Percentiles rank a stretch among this genome's conserved stretches.
These are phyloP conservation scores for Polyporus arcularius DNA, from an alignment of 768 basidiomycete species.

Conservation along the genomic window DNA sequence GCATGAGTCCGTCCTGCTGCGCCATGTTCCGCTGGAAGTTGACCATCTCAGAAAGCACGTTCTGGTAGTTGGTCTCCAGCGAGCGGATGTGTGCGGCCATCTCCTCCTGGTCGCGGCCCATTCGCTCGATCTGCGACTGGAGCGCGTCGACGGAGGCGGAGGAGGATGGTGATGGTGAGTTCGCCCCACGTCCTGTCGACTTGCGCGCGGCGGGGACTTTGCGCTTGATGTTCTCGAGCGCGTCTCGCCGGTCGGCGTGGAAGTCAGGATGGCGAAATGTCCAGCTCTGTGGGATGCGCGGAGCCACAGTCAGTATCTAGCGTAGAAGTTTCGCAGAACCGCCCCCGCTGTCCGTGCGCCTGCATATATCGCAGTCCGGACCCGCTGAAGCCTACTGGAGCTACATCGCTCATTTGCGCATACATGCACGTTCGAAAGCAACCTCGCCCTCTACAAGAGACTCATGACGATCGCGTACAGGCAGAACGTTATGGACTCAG, in stretches of 20 bases:
- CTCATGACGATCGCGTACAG: too few relatives aligned
- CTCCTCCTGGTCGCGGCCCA: slow-evolving; percentile 50
- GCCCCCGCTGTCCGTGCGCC: too few relatives aligned
- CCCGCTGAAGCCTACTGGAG: too few relatives aligned
- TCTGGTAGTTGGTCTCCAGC: slow-evolving; percentile 65
- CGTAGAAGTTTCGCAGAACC: too few relatives aligned
- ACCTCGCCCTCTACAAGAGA: too few relatives aligned
- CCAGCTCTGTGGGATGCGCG: slow-evolving; percentile 37
- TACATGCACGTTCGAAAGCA: too few relatives aligned
- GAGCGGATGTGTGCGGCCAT: slow-evolving; percentile 54
- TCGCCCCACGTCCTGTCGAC: slow-evolving; percentile 24
- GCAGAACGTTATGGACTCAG: too few relatives aligned
- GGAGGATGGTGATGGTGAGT: slow-evolving; percentile 27
- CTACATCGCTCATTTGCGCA: too few relatives aligned
- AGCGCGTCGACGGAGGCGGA: slow-evolving; percentile 36
- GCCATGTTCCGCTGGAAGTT: slow-evolving; percentile 74
- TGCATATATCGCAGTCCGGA: too few relatives aligned
- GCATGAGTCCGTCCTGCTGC: slow-evolving; percentile 83
- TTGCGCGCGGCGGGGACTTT: slow-evolving; percentile 48
- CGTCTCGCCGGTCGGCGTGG: slow-evolving; percentile 51
- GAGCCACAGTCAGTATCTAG: background rate
- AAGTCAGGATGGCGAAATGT: slow-evolving; percentile 57
- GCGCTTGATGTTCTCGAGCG: slow-evolving; percentile 67
- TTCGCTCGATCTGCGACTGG: slow-evolving; percentile 51
- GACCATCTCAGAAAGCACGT: slow-evolving; percentile 70